Conservation (phyloP, 345 rosid species). For the Euclidium syriacum region DNA sequence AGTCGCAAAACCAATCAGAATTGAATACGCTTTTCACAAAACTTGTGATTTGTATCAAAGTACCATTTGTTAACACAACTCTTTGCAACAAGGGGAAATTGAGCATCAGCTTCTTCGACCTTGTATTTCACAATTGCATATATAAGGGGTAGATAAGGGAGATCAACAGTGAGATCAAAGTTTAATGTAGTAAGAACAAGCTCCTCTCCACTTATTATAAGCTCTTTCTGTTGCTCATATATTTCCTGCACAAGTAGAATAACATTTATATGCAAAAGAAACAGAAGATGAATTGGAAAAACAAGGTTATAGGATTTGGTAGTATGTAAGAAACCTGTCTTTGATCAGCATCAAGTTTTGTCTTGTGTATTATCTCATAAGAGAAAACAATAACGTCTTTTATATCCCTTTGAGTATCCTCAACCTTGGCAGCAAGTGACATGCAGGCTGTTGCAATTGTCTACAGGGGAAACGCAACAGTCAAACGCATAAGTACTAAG, state of each 20-base stretch:
- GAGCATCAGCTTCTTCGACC: conserved; percentile 59
- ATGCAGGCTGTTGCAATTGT: conserved; percentile 80
- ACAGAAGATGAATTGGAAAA: not conserved
- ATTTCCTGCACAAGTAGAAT: conserved; percentile 53
- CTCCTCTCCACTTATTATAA: conserved; percentile 65
- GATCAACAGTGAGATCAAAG: conserved; percentile 74
- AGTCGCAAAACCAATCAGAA: no score
- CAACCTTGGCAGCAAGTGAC: conserved; percentile 91
- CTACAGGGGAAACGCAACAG: conserved; percentile 31
- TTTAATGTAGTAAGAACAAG: conserved; percentile 79
- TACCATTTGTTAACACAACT: conserved; percentile 88
- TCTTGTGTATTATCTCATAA: conserved; percentile 73
- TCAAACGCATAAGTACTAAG: not conserved
- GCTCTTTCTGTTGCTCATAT: conserved; percentile 77
- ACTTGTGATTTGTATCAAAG: no score
- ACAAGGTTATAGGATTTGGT: not conserved
- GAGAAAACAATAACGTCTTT: conserved; percentile 67
- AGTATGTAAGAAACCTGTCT: conserved; percentile 55
- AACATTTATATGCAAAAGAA: not conserved
- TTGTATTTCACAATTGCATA: conserved; percentile 78
- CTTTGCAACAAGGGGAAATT: conserved; percentile 79
- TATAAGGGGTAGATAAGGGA: conserved; percentile 76
- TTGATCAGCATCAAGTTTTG: conserved; percentile 52
- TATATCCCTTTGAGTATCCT: conserved; percentile 66
- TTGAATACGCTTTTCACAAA: conserved; percentile 11